A percentile compares a stretch with the other conserved stretches of the same genome.
Conservation (phyloP, 495 filamentous ascomycete species). For the Tuber brumale region DNA sequence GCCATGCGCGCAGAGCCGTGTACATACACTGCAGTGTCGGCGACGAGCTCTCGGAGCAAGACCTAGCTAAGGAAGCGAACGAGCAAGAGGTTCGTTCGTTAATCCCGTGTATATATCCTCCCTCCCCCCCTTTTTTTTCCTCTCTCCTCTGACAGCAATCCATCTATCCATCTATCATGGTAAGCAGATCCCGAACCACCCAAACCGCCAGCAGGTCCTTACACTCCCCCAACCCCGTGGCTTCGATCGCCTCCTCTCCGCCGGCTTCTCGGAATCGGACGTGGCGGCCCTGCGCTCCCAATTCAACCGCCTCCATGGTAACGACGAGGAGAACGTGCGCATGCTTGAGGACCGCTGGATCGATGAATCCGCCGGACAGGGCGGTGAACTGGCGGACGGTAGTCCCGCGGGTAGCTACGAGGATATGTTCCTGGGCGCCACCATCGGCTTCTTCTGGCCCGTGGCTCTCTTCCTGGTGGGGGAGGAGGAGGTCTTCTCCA, state of each 20-base stretch:
- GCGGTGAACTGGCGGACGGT: slow-evolving; percentile 47
- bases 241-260: slow-evolving; percentile 75
- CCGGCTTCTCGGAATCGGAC: slow-evolving; percentile 74
- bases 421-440: slow-evolving; percentile 78
- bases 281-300: slow-evolving; percentile 75
- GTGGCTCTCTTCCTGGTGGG: slow-evolving; percentile 70
- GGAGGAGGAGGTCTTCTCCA: slow-evolving; percentile 83
- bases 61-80: slow-evolving; percentile 62
- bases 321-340: slow-evolving; percentile 52
- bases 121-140: not conserved
- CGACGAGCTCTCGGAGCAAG: slow-evolving; percentile 59
- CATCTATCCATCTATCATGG: too few relatives aligned
- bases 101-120: not conserved
- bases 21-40: slow-evolving; percentile 73
- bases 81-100: slow-evolving; percentile 19
- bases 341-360: slow-evolving; percentile 87
- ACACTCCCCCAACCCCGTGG: slow-evolving; percentile 47
- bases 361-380: slow-evolving; percentile 52
- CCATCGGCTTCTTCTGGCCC: slow-evolving; percentile 93
- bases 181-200: slow-evolving; percentile 48
- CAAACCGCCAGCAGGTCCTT: slow-evolving; percentile 57
- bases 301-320: slow-evolving; percentile 66
- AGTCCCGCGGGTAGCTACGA: slow-evolving; percentile 54
- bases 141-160: not conserved
- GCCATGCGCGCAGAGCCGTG: slow-evolving; percentile 4